Conservation (phyloP, 2,329 filamentous ascomycete genomes). For the Paraphoma chrysanthemicola region DNA sequence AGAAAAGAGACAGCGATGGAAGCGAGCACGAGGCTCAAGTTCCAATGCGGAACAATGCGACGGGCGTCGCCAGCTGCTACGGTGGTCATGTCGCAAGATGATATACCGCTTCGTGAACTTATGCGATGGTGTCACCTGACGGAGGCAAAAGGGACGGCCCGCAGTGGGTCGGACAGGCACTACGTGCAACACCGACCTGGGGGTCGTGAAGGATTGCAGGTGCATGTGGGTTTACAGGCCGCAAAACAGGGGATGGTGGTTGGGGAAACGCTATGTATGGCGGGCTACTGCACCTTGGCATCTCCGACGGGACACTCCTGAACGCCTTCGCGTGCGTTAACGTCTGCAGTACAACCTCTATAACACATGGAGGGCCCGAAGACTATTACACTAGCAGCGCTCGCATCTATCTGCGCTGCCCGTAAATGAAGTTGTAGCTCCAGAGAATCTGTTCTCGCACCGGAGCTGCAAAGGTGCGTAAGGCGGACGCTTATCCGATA, state of each 20-base stretch:
- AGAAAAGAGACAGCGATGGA: not conserved
- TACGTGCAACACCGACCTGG: not conserved
- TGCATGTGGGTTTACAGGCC: not conserved
- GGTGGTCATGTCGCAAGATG: not conserved
- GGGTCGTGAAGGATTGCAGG: not conserved
- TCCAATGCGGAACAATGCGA: not conserved
- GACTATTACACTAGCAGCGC: no score
- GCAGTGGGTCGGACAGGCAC: not conserved
- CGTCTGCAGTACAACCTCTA: no score
- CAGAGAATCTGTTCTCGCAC: no score
- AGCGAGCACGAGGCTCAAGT: not conserved
- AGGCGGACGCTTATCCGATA: no score
- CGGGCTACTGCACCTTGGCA: no score
- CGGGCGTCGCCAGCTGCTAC: not conserved
- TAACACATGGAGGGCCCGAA: no score
- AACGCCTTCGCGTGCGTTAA: no score
- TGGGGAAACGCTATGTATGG: not conserved
- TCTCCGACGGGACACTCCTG: no score
- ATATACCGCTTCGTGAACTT: not conserved
- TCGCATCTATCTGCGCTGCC: no score
- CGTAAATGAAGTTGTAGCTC: no score
- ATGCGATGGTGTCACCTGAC: not conserved
- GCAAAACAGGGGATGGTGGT: not conserved
- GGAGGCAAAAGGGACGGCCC: not conserved
- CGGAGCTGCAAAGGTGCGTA: no score